These are phyloP conservation scores for Hypomontagnella monticulosa DNA, from an alignment of 495 filamentous ascomycete genomes.

Conservation along the genomic window DNA sequence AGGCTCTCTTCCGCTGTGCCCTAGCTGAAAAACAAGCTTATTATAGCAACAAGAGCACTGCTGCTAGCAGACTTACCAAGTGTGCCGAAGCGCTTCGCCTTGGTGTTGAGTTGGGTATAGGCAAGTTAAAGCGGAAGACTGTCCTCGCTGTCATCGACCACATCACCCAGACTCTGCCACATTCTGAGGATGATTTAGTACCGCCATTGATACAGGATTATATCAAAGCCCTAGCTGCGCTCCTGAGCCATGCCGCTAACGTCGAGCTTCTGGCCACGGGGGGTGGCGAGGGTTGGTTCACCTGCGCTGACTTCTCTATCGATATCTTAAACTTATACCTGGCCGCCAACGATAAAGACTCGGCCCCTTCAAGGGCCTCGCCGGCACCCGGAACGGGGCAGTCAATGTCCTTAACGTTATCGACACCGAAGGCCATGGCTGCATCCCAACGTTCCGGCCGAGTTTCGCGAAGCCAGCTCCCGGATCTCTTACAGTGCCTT, in stretches of 20 bases:
- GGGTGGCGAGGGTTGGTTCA: conserved; percentile 70
- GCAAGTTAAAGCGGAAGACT: conserved; percentile 76
- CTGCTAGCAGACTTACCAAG: conserved; percentile 68
- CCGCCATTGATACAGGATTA: conserved; percentile 81
- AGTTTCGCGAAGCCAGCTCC: conserved; percentile 39
- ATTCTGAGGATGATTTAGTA: conserved; percentile 69
- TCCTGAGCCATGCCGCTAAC: conserved; percentile 78
- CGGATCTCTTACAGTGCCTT: conserved; percentile 72
- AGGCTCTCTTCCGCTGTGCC: conserved; percentile 77
- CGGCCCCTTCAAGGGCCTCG: conserved; percentile 48
- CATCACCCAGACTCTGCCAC: conserved; percentile 77
- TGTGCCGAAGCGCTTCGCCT: conserved; percentile 78
- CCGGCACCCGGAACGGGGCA: conserved; percentile 50
- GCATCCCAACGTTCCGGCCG: conserved; percentile 27
- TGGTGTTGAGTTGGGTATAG: conserved; percentile 72
- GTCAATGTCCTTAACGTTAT: conserved; percentile 39
- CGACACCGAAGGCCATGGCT: conserved; percentile 46
- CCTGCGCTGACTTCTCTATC: conserved; percentile 73
- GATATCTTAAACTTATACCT: conserved; percentile 58
- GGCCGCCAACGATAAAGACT: conserved; percentile 49
- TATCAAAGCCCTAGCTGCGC: conserved; percentile 72
- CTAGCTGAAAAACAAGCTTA: conserved; percentile 72
- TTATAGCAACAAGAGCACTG: conserved; percentile 62
- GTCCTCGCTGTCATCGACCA: conserved; percentile 81
- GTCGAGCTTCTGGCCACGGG: conserved; percentile 73